Base-by-base conservation (phyloP, 2,329 filamentous ascomycete genomes). In the Diatrype stigma region DNA sequence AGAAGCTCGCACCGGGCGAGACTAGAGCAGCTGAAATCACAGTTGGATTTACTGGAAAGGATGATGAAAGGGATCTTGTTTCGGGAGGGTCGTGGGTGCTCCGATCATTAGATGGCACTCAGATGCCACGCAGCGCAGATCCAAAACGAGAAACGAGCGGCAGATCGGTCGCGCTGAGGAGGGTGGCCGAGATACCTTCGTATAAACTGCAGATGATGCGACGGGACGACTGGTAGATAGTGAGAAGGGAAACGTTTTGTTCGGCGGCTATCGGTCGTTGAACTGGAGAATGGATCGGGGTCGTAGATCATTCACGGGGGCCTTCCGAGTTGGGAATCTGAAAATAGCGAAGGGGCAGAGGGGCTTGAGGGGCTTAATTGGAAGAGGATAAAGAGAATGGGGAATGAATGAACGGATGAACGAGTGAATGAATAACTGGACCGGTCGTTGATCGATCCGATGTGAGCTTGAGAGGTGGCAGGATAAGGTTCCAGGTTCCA, bases 1-100 rank as follows among this genome's bases (percentile, higher is more conserved):
- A 51, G 56, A 54, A 48, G 51, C 60, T 65, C 62, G 63, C 63
- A 59, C 63, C 63, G 51, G 63, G 61, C 62, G 63, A 65, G 40
- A 44, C 40, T 44, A 44, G 61, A 50, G 51, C 48, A 56, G 21
- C 26, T 21, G 40, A 19, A 4, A 21, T 44, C 21, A 21, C 22
- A 44, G 40, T 28, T 19, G 40, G n/a, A 23, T 16, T 28, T 44
- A 23, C 22, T 14, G 5, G 21, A 22, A 44, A 21, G 19, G 40
- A 44, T 28, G 22, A 19, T 23, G 40, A 19, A 10, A 12, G 40
- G 21, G 21, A 5, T 23, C 7, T 23, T 44, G 22, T 17, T 26
- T 28, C 21, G 40, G 12, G 40, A 26, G 40, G 22, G 23, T 28
- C 40, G 22, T 28, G 22, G 14, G 22, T 28, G 14, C 22, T 26